Conservation (phyloP, 2,329 filamentous ascomycete genomes). For the Cladosporium cucumerinum region DNA sequence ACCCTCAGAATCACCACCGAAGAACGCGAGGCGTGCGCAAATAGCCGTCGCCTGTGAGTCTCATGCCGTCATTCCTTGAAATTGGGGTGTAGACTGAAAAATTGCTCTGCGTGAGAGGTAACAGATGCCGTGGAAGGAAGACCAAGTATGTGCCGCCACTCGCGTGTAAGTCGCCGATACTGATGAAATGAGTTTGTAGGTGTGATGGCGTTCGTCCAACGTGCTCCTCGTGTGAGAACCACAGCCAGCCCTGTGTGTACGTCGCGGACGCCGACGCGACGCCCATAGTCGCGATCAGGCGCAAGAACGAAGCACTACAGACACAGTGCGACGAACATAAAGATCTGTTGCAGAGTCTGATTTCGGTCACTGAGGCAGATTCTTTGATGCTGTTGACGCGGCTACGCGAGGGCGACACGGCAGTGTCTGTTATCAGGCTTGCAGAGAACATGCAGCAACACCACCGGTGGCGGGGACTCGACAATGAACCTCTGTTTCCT, state of each 20-base stretch:
- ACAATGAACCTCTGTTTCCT: not conserved
- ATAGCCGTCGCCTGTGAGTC: conserved; percentile 1
- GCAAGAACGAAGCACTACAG: conserved; percentile 1
- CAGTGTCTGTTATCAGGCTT: not conserved
- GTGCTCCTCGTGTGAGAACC: not conserved
- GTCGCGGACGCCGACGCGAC: conserved; percentile 1
- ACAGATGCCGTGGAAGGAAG: not conserved
- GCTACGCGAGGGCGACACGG: not conserved
- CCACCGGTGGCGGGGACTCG: not conserved
- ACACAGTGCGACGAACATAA: not conserved
- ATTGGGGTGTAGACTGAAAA: not conserved
- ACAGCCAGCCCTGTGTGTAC: not conserved
- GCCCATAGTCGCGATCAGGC: not conserved
- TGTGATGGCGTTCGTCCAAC: not conserved
- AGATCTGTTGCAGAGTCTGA: not conserved
- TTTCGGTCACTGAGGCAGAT: not conserved
- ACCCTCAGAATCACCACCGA: not conserved
- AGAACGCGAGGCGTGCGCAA: not conserved
- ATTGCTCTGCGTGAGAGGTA: not conserved
- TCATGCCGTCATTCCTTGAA: not conserved
- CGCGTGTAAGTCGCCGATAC: not conserved
- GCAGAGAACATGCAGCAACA: not conserved
- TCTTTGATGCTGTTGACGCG: not conserved
- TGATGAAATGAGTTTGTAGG: not conserved
- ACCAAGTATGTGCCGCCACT: not conserved